Conservation (phyloP, 2,329 filamentous ascomycete species). For the Fragosphaeria purpurea region DNA sequence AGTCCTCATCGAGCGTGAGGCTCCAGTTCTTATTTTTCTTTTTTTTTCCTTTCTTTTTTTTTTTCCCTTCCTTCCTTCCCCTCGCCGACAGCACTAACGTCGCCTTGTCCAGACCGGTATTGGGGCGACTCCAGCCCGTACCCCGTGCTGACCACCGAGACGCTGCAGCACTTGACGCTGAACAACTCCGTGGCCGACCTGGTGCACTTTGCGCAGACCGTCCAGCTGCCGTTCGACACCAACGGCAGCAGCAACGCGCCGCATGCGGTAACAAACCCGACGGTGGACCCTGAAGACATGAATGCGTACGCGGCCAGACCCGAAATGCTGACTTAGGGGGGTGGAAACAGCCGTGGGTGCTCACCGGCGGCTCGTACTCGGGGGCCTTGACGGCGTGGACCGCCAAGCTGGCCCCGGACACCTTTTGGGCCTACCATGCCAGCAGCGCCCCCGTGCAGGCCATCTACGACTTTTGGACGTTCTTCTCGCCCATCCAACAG, state of each 20-base stretch:
- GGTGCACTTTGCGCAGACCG: conserved; percentile 42
- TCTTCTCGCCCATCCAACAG: conserved; percentile 44
- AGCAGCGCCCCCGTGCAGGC: conserved; percentile 46
- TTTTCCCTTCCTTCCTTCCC: background rate
- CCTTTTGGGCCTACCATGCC: conserved; percentile 51
- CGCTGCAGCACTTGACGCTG: conserved; percentile 43
- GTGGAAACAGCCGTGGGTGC: conserved; percentile 38
- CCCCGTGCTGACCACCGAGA: conserved; percentile 37
- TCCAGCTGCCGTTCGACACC: conserved; percentile 42
- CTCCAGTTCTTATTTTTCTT: background rate
- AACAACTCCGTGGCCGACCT: conserved; percentile 44
- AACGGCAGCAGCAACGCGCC: conserved; percentile 37
- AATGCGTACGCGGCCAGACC: too few relatives aligned
- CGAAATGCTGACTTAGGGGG: too few relatives aligned
- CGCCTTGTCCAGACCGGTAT: conserved; percentile 35
- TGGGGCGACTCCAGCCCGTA: conserved; percentile 48
- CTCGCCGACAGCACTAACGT: too few relatives aligned
- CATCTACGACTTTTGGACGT: conserved; percentile 48
- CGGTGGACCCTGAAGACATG: too few relatives aligned
- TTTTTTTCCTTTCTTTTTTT: too few relatives aligned
- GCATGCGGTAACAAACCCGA: conserved; percentile 25
- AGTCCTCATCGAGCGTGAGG: conserved; percentile 5
- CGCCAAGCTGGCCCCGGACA: conserved; percentile 39
- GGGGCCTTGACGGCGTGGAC: conserved; percentile 48
- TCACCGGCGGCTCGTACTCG: conserved; percentile 45